Conservation (phyloP, 208 protist species). For the Wallacemonas collosoma region DNA sequence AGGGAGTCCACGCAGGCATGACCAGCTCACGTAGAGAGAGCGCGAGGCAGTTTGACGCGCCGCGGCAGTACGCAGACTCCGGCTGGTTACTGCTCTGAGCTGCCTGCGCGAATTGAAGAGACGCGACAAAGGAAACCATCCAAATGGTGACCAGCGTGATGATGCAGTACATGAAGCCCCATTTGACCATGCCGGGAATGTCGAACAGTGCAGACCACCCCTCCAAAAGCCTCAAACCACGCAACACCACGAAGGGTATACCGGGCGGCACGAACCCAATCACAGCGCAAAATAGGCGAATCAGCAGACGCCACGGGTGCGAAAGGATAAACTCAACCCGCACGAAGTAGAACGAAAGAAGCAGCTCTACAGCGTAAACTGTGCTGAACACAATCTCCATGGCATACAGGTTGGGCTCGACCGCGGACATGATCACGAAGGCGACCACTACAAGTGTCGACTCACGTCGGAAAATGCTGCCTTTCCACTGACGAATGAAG, state of each 20-base stretch:
- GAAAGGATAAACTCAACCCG: slow-evolving; percentile 65
- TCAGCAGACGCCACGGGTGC: slow-evolving; percentile 53
- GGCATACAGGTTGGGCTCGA: slow-evolving; percentile 57
- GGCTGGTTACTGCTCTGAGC: background rate
- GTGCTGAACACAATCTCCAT: slow-evolving; percentile 71
- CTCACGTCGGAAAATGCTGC: slow-evolving; percentile 49
- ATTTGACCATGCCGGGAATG: slow-evolving; percentile 68
- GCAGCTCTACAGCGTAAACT: slow-evolving; percentile 56
- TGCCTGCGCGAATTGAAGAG: slow-evolving; percentile 40
- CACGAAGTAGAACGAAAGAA: slow-evolving; percentile 62
- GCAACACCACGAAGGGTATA: slow-evolving; percentile 62
- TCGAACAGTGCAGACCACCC: slow-evolving; percentile 74
- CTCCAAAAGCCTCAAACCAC: slow-evolving; percentile 64
- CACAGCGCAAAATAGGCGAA: slow-evolving; percentile 62
- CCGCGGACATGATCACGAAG: slow-evolving; percentile 59
- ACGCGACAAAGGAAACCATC: slow-evolving; percentile 77
- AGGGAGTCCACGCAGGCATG: slow-evolving; percentile 54
- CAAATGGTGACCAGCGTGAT: slow-evolving; percentile 59
- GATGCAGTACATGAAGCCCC: slow-evolving; percentile 56
- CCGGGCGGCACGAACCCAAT: slow-evolving; percentile 64
- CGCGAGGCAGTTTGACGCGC: slow-evolving; percentile 40
- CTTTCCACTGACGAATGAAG: slow-evolving; percentile 70
- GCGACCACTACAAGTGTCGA: slow-evolving; percentile 54
- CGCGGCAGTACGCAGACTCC: slow-evolving; percentile 35
- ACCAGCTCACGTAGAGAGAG: slow-evolving; percentile 64